phyloP scores from a whole-genome alignment of 257 asterid genomes.

The Gentiana straminea region DNA sequence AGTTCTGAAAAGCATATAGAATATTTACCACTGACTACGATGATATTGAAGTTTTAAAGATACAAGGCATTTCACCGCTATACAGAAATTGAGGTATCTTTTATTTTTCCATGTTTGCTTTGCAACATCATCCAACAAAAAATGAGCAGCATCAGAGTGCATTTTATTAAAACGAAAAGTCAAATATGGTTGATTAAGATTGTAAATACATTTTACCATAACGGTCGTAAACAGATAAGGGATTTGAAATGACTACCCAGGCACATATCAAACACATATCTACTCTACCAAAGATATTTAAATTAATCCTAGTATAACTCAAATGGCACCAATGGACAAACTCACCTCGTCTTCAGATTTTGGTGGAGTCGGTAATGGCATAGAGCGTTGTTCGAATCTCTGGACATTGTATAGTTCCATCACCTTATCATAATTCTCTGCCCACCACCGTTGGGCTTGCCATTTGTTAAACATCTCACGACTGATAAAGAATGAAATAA shows the following conservation, averaged over 20 bases:
- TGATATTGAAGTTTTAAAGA: not conserved
- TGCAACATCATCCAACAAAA: no score
- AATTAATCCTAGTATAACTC: not conserved
- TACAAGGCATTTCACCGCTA: no score
- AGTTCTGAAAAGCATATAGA: constrained; percentile 34
- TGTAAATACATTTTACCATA: no score
- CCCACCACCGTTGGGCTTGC: constrained; percentile 97
- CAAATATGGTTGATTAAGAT: no score
- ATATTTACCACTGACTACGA: constrained; percentile 3
- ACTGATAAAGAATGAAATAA: constrained; percentile 22
- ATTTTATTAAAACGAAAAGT: no score
- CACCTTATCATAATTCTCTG: constrained; percentile 73
- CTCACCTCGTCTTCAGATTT: constrained; percentile 73
- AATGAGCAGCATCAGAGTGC: no score
- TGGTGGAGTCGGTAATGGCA: constrained; percentile 53
- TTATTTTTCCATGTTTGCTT: no score
- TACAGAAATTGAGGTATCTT: no score
- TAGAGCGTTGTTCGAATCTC: constrained; percentile 45
- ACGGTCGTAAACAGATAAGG: not conserved
- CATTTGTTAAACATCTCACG: constrained; percentile 87
- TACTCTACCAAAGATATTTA: not conserved
- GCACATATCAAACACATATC: not conserved
- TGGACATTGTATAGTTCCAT: constrained; percentile 87
- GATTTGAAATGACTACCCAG: not conserved
- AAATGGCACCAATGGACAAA: not conserved